Evolutionary conservation across 2,329 filamentous ascomycete genomes (phyloP), one percentile per base, ranked within the genome.

Genomic region (Alternaria brassicicola): DNA sequence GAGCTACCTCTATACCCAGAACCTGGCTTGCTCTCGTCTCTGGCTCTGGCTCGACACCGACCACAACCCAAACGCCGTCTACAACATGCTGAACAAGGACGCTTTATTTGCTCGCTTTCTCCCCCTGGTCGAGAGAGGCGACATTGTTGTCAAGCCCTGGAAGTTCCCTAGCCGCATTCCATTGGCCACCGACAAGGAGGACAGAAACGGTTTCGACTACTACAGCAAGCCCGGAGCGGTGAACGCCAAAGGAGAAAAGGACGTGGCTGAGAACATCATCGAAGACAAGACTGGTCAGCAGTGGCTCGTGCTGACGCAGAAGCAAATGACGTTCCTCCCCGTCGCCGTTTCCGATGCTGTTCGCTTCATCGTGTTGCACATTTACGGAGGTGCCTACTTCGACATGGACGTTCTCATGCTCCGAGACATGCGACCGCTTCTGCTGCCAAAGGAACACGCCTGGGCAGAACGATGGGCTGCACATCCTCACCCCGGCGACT

Each of bases 391-490:
- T 2, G 80, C 80, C 10, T 85, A 85, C 63, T 83, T 83, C 62
- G 83, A 85, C 71, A 84, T 85, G 82, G 83, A 85, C 57, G 81
- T 85, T 13, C 71, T 84, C 9, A 81, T 85, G 77, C 77, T 85
- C 12, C 74, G 83, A 54, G 83, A 85, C 61, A 81, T 85, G 78
- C 80, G 83, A n/a, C 83, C 83, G 1, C 68, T 85, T 8, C 72
- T 85, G 5, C 70, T 85, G 41, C 81, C 79, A 19, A 77, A 80
- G 47, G 78, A 84, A 43, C 83, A 84, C 63, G 75, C 79, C 4
- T 86, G 85, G 65, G 84, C 84, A 9, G 83, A 85, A 69, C 77
- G 84, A 55, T 86, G 84, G 84, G 84, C 78, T 5, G 82, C 81
- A 6, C 83, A 85, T 54, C 74, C 79, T 3, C 79, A 79, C 54